phyloP scores from a whole-genome alignment of 768 basidiomycete genomes.

The Boletus vermiculosoides region DNA sequence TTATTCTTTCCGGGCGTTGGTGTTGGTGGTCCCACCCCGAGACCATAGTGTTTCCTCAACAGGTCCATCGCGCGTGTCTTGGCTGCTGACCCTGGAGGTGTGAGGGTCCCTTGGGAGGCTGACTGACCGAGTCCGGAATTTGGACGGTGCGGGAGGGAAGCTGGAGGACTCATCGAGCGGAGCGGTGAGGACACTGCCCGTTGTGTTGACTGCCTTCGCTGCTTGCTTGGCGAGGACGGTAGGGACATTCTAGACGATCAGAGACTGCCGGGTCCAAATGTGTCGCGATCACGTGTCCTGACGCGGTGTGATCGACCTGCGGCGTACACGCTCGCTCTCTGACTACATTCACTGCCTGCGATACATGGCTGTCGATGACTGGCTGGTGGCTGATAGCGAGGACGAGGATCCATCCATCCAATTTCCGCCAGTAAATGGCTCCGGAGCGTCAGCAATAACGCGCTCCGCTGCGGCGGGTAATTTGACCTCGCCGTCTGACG shows the following conservation, averaged over 20 bases:
- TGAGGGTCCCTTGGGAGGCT: slow-evolving; percentile 22
- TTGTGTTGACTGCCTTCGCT: slow-evolving; percentile 27
- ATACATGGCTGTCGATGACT: slow-evolving; percentile 29
- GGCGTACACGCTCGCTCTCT: not conserved
- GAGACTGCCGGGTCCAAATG: not conserved
- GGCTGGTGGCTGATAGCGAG: slow-evolving; percentile 52
- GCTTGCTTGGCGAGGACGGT: slow-evolving; percentile 16
- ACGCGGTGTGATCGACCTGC: slow-evolving; percentile 6
- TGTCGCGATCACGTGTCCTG: slow-evolving; percentile 29
- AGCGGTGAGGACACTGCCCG: slow-evolving; percentile 46
- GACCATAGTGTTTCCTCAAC: slow-evolving; percentile 82
- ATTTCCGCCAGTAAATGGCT: not conserved
- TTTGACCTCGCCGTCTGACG: not conserved
- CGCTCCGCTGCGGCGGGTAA: not conserved
- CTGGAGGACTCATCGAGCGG: slow-evolving; percentile 40
- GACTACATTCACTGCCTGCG: not conserved
- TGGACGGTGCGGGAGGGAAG: slow-evolving; percentile 17
- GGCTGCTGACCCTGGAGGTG: slow-evolving; percentile 32
- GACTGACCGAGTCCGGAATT: slow-evolving; percentile 19
- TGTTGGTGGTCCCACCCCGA: slow-evolving; percentile 71
- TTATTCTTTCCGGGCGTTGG: slow-evolving; percentile 53
- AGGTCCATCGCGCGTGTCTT: slow-evolving; percentile 72
- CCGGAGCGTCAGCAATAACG: not conserved
- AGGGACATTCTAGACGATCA: slow-evolving; percentile 7
- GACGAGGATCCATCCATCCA: slow-evolving; percentile 28